Percentiles rank a stretch among this genome's conserved stretches.
phyloP scores from a whole-genome alignment of 73 alveolate genomes.

The Effrenium voratum region DNA sequence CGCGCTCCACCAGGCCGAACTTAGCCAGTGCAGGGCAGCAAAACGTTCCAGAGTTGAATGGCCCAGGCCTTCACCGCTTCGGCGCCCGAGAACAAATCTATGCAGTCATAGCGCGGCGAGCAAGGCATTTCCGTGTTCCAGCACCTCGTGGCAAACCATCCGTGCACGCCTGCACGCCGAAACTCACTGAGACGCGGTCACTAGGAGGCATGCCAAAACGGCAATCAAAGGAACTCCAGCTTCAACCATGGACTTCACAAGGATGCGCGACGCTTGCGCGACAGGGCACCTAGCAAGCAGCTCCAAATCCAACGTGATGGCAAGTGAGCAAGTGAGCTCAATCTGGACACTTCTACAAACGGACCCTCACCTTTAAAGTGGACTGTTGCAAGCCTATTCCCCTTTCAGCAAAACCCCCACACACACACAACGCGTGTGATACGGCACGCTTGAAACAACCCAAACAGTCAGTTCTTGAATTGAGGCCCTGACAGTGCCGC shows the following conservation, averaged over 20 bases:
- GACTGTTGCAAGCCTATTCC: no score
- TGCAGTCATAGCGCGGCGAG: not conserved
- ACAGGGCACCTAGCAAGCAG: not conserved
- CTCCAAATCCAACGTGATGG: no score
- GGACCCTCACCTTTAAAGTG: no score
- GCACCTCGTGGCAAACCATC: not conserved
- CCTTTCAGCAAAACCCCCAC: no score
- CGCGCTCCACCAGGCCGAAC: not conserved
- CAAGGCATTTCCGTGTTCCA: not conserved
- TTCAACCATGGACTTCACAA: not conserved
- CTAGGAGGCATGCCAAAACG: not conserved
- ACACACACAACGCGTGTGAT: no score
- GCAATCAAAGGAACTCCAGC: not conserved
- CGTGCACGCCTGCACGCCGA: not conserved
- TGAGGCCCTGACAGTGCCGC: no score
- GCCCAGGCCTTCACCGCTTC: not conserved
- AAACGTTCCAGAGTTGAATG: not conserved
- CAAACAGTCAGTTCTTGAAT: no score
- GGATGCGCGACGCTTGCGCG: not conserved
- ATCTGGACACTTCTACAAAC: no score
- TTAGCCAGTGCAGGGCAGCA: no score
- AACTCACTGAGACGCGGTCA: not conserved
- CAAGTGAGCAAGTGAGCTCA: no score
- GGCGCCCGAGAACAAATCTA: not conserved
- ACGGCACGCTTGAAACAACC: no score